A percentile compares a stretch with the other conserved stretches of the same genome.
Conservation (phyloP, 2,329 filamentous ascomycete genomes). For the Gaeumannomyces sp. region DNA sequence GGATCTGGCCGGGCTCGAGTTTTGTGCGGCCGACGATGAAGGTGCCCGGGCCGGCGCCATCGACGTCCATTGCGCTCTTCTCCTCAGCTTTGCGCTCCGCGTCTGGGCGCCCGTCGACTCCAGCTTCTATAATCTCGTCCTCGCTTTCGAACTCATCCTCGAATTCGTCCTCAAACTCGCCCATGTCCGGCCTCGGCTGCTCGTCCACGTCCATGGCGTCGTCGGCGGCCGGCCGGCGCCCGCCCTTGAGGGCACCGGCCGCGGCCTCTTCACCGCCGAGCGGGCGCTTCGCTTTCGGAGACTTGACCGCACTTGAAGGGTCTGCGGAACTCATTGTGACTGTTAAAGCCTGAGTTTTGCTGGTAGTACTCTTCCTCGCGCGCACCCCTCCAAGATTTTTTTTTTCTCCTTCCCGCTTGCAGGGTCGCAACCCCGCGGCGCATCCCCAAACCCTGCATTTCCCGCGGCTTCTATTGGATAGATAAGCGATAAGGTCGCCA, state of each 20-base stretch:
- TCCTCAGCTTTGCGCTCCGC: slow-evolving; percentile 89
- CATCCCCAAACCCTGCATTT: not conserved
- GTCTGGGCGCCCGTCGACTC: slow-evolving; percentile 87
- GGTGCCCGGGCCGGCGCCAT: slow-evolving; percentile 61
- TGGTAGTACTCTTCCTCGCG: not conserved
- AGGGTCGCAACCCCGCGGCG: not conserved
- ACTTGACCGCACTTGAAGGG: not conserved
- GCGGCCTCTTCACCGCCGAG: slow-evolving; percentile 14
- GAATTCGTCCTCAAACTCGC: slow-evolving; percentile 93
- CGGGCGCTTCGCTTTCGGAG: slow-evolving; percentile 13
- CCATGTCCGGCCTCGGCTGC: slow-evolving; percentile 49
- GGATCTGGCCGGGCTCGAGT: slow-evolving; percentile 81
- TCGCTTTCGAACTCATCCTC: slow-evolving; percentile 84
- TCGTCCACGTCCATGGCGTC: slow-evolving; percentile 64
- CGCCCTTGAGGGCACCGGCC: slow-evolving; percentile 47
- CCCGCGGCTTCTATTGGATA: not conserved
- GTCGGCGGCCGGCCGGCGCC: slow-evolving; percentile 40
- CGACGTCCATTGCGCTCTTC: slow-evolving; percentile 80
- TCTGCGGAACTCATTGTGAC: not conserved
- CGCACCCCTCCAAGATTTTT: not conserved
- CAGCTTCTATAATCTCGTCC: slow-evolving; percentile 90
- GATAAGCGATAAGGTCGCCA: not conserved
- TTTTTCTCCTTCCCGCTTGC: not conserved
- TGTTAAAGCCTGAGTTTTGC: not conserved
- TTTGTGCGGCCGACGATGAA: slow-evolving; percentile 95